Base-by-base conservation (phyloP, 306 rosid species). In the Fagus sylvatica region DNA sequence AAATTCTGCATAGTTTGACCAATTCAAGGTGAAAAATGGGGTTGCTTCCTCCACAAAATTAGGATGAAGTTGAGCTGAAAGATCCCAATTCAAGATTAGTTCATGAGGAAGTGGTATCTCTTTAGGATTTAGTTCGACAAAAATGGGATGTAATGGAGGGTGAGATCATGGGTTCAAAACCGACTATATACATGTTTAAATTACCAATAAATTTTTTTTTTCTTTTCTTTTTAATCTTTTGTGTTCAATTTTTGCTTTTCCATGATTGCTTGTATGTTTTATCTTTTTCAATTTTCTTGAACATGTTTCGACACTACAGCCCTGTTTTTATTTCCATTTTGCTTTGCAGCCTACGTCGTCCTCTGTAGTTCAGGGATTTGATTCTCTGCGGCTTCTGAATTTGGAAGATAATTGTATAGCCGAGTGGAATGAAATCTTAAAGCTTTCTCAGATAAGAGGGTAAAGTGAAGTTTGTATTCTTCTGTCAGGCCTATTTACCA, bases 401-500 rank as follows among this genome's bases (percentile, higher is more conserved):
- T 83, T 95, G 90, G 98, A 95, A 68, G 88, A 89, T 79, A 95
- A 95, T 75, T 82, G 86, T 81, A 84, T 93, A 77, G 85, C 85
- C 66, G 97, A 93, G 67, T 95, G 99, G 98, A 84, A 79, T 55
- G 98, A 93, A 88, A 77, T 93, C 57, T 64, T 87, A 85, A 95
- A 91, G 88, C 94, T 93, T 74, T 88, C 95, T 78, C 91, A 81
- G 73, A 89, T 93, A 81, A 87, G 80, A 88, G 84, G 98, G 98
- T 95, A 71, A 57, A 13, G 83, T 13, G 48, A 80, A 54, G 55
- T 42, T 75, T 41, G 57, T 72, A 22, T 71, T 72, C 62, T 54
- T 9, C 72, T 51, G 70, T 59, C 48, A 1, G 32, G 49, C 53
- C 49, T 70, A 39, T 57, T 69, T 69, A 61, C 19, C 42, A 53